Evolutionary conservation across 768 basidiomycete genomes (phyloP).

Genomic region (Fibroporia radiculosa): DNA sequence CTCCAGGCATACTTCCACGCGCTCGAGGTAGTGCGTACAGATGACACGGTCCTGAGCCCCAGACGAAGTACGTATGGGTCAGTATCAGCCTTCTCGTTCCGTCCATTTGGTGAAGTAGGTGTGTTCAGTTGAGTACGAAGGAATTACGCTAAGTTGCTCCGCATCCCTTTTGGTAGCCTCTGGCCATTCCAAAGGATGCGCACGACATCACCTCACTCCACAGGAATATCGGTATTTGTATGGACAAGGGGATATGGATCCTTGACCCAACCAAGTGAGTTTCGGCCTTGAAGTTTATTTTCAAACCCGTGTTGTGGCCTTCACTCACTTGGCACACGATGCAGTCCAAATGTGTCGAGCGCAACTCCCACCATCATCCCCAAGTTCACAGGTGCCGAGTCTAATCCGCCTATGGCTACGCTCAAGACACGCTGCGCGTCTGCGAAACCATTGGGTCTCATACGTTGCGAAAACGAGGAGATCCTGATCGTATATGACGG

Average conservation of each 20-base stretch:
- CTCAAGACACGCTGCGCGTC: conserved; percentile 54
- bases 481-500: conserved; percentile 71
- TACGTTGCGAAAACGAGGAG: conserved; percentile 46
- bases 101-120: conserved; percentile 59
- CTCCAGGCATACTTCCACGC: conserved; percentile 53
- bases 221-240: conserved; percentile 60
- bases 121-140: too few relatives aligned
- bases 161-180: conserved; percentile 33
- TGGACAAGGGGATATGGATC: conserved; percentile 56
- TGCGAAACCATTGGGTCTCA: conserved; percentile 59
- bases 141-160: background rate
- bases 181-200: conserved; percentile 67
- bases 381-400: conserved; percentile 38
- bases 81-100: conserved; percentile 35
- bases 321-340: background rate
- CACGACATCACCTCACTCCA: conserved; percentile 49
- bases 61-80: conserved; percentile 24
- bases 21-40: conserved; percentile 44
- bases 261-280: conserved; percentile 62
- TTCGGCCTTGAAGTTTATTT: background rate
- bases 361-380: conserved; percentile 43
- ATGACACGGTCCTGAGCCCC: conserved; percentile 29
- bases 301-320: background rate
- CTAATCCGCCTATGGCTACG: conserved; percentile 32
- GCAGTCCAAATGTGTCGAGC: conserved; percentile 4